Conservation (phyloP, 2,329 filamentous ascomycete species). For the Penicillium sp. region DNA sequence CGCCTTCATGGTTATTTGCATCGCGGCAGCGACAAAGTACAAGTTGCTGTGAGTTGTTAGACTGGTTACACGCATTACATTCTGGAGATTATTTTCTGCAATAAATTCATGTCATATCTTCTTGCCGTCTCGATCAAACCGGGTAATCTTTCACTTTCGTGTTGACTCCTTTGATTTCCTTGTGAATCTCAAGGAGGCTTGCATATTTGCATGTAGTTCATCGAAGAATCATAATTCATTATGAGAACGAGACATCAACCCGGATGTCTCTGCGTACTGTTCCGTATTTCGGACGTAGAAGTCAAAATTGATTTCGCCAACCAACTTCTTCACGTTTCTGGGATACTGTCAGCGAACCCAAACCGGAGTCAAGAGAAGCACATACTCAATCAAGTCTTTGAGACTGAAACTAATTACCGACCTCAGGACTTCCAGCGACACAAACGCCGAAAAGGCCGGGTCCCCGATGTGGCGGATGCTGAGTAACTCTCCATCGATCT, state of each 20-base stretch:
- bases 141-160: too few relatives aligned
- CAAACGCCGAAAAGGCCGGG: slow-evolving; percentile 71
- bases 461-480: slow-evolving; percentile 65
- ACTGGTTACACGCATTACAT: background rate
- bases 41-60: slow-evolving; percentile 34
- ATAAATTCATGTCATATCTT: too few relatives aligned
- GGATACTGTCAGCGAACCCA: slow-evolving; percentile 6
- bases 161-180: too few relatives aligned
- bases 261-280: slow-evolving; percentile 8
- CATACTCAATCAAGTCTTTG: slow-evolving; percentile 32
- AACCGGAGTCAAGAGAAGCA: background rate
- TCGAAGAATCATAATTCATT: background rate
- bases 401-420: slow-evolving; percentile 33
- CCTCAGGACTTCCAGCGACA: slow-evolving; percentile 63
- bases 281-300: slow-evolving; percentile 14
- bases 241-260: slow-evolving; percentile 3
- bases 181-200: too few relatives aligned
- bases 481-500: slow-evolving; percentile 59
- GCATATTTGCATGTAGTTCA: too few relatives aligned
- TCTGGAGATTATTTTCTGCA: too few relatives aligned
- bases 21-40: slow-evolving; percentile 36
- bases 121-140: too few relatives aligned
- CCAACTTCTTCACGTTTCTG: slow-evolving; percentile 32
- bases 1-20: slow-evolving; percentile 38
- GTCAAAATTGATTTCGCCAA: slow-evolving; percentile 37